A percentile compares a stretch with the other conserved stretches of the same genome.
Evolutionary conservation across 345 rosid genomes (phyloP).

Genomic region (Barbarea vulgaris): DNA sequence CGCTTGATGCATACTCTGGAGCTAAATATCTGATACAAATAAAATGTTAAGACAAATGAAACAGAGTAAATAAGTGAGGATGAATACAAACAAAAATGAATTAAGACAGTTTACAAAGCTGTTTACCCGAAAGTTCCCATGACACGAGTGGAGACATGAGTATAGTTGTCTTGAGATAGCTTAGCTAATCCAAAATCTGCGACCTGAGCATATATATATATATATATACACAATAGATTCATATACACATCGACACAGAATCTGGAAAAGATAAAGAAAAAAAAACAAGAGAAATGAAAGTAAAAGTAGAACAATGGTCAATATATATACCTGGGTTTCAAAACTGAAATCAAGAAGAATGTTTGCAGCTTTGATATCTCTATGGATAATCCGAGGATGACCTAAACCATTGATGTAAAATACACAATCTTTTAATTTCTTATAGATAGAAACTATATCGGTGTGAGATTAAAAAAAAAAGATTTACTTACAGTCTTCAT

Average conservation of each 20-base stretch:
- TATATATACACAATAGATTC: neutral
- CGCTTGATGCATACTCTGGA: slow-evolving; percentile 95
- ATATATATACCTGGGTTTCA: slow-evolving; percentile 67
- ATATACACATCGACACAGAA: neutral
- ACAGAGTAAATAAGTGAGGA: neutral
- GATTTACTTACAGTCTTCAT: slow-evolving; percentile 81
- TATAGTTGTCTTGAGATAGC: slow-evolving; percentile 68
- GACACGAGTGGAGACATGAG: slow-evolving; percentile 94
- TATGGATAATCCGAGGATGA: slow-evolving; percentile 85
- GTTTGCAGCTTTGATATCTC: slow-evolving; percentile 90
- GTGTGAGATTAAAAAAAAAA: neutral
- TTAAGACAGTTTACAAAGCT: neutral
- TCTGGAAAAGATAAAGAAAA: too few species aligned
- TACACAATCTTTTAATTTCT: neutral
- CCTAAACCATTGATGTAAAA: slow-evolving; percentile 46
- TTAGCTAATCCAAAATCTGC: slow-evolving; percentile 99
- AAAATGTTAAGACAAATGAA: neutral
- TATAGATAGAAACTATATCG: neutral
- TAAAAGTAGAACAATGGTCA: neutral
- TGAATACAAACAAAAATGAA: neutral
- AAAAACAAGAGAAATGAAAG: neutral
- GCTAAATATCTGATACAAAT: slow-evolving; percentile 67
- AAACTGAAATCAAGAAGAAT: slow-evolving; percentile 74
- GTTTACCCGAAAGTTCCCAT: slow-evolving; percentile 98
- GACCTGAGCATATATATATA: too few species aligned